Evolutionary conservation across 1,284 basidiomycete species (phyloP).

Genomic region (Cutaneotrichosporon cutaneum): DNA sequence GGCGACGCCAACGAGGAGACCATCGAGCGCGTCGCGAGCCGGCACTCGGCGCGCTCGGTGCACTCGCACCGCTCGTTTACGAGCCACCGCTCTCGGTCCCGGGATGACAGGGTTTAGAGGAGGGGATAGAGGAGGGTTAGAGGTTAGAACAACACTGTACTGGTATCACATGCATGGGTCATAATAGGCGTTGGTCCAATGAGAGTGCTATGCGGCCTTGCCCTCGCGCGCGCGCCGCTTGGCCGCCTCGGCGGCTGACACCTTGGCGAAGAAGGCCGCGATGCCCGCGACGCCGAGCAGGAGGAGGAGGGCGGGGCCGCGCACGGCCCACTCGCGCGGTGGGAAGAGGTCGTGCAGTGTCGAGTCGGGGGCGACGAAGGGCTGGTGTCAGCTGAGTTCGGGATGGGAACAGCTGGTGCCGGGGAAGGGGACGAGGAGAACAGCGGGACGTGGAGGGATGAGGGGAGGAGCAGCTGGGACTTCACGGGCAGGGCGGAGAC

Average conservation of each 20-base stretch:
- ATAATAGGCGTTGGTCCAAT: no score
- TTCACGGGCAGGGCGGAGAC: no score
- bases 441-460: no score
- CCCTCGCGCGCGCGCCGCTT: slow-evolving; percentile 43
- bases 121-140: neutral
- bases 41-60: neutral
- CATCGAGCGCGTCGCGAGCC: neutral
- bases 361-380: slow-evolving; percentile 74
- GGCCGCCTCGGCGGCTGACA: slow-evolving; percentile 70
- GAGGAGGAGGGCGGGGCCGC: slow-evolving; percentile 77
- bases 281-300: slow-evolving; percentile 73
- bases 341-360: slow-evolving; percentile 77
- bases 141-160: no score
- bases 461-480: no score
- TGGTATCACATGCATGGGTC: neutral
- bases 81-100: no score
- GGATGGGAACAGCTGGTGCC: neutral
- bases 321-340: slow-evolving; percentile 83
- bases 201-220: slow-evolving; percentile 37
- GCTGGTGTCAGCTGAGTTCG: slow-evolving; percentile 57
- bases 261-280: slow-evolving; percentile 72
- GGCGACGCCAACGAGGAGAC: slow-evolving; percentile 19
- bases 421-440: no score
- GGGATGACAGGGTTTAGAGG: neutral
- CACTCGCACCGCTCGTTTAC: no score